Evolutionary conservation across 345 rosid species (phyloP), one percentile per base, ranked within the genome.

Genomic region (Lepidium sativum): DNA sequence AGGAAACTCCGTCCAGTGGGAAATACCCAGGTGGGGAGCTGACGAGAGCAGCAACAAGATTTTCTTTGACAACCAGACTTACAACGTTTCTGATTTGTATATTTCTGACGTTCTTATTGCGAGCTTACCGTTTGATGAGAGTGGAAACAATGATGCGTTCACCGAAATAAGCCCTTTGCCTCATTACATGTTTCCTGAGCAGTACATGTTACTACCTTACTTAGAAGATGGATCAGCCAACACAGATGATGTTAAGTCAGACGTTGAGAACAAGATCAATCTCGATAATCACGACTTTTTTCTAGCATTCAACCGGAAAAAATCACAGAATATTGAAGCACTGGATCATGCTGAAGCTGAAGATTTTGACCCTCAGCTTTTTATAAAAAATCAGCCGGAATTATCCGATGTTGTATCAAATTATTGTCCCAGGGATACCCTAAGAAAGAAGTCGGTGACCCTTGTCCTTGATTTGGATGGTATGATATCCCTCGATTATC

Each of bases 391-490:
- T 78, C 76, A 86, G 77, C 96, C 95, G 13, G 98, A 88, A 78
- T 78, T 91, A 62, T 86, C 96, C 5, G 88, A 88, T 56, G 83
- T 78, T 63, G 89, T 81, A 21, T 75, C 94, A 43, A 81, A 72
- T 69, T 83, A 77, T 75, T 79, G 56, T 62, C 83, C 89, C 4
- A 82, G 71, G 74, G 90, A 83, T 49, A 67, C 78, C 66, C 7
- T 63, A 64, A 74, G 74, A 73, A 74, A 78, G 80, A 88, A 86
- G 71, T 60, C 89, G 50, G 74, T 85, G 48, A 91, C 96, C 21
- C 80, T 91, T 40, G 96, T 82, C 55, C 98, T 91, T 74, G 98
- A 91, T 82, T 82, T 91, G 82, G 98, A 91, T 78, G 98, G 98
- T 91, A 83, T 77, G 81, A 23, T 69, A 48, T 17, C 42, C 9